phyloP scores from a whole-genome alignment of 768 basidiomycete species.

The Termitomyces sp. region DNA sequence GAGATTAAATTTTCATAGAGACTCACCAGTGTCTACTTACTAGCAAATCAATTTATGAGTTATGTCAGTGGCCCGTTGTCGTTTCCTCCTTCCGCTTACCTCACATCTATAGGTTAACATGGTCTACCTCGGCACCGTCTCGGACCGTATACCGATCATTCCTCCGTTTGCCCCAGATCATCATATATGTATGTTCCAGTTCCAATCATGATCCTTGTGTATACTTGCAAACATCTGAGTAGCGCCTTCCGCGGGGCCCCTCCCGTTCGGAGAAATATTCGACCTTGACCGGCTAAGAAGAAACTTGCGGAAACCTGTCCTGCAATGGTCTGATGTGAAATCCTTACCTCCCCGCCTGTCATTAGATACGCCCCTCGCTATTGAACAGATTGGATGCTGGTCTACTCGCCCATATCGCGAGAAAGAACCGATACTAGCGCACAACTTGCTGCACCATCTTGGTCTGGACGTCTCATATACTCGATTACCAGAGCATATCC shows the following conservation, averaged over 20 bases:
- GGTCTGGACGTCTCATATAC: slow-evolving; percentile 32
- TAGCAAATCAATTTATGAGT: slow-evolving; percentile 32
- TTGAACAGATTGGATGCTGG: slow-evolving; percentile 26
- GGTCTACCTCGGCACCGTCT: slow-evolving; percentile 40
- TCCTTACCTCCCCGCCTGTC: slow-evolving; percentile 17
- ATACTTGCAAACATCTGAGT: neutral
- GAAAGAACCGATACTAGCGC: slow-evolving; percentile 18
- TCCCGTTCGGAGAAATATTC: slow-evolving; percentile 38
- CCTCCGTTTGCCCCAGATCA: slow-evolving; percentile 40
- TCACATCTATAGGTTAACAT: slow-evolving; percentile 31
- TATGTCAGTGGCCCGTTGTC: slow-evolving; percentile 18
- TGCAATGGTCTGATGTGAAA: slow-evolving; percentile 49
- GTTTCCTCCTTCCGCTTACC: neutral
- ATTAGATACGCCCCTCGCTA: slow-evolving; percentile 5
- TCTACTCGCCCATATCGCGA: slow-evolving; percentile 20
- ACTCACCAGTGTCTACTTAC: neutral
- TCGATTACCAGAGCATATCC: slow-evolving; percentile 21
- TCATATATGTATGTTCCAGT: slow-evolving; percentile 25
- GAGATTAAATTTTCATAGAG: neutral
- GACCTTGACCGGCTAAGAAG: slow-evolving; percentile 32
- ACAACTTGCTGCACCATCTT: slow-evolving; percentile 23
- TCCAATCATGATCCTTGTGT: neutral
- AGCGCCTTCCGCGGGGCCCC: slow-evolving; percentile 26
- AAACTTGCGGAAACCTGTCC: slow-evolving; percentile 29
- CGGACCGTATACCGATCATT: slow-evolving; percentile 39